Base-by-base conservation (phyloP, 306 rosid species). In the Vicia villosa region DNA sequence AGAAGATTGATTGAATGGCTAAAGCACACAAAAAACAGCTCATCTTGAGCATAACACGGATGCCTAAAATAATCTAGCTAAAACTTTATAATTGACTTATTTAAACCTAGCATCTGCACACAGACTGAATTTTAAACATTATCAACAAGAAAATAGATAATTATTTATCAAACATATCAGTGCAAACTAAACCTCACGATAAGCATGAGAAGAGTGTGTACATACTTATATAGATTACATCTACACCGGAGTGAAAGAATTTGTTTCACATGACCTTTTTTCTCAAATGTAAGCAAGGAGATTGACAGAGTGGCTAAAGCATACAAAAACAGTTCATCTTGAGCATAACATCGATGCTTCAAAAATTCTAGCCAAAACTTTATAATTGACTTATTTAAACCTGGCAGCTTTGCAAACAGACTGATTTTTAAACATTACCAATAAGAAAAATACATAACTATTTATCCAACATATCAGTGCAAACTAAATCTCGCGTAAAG, bases 361-460 rank as follows among this genome's bases (percentile, higher is more conserved):
- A 52, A 43, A 63, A 12, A 46, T 16, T n/a, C 51, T 34, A 22
- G 24, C 61, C 43, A 54, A 26, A 54, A 42, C 66, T 57, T 20
- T 42, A n/a, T 11, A 38, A 70, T 42, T 54, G 66, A 47, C 46
- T 45, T 20, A 69, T 28, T 60, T 49, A 26, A 59, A 63, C 17
- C 28, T 14, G 24, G 14, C 40, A 72, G 21, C 1, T 21, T 47
- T 56, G 67, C 47, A 70, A 47, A 63, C 37, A 37, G 58, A 19
- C 51, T 72, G 66, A 54, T 17, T 47, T 59, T 66, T 16, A 38
- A 26, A 77, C 26, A 54, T 55, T 22, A 66, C 46, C 63, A 9
- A 19, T 41, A 6, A 61, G 55, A 52, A 42, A 36, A 24, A 2
- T 59, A 49, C 17, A 36, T 20, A 19, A 42, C 9, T 17, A 34